Evolutionary conservation across 2,329 filamentous ascomycete species (phyloP), one percentile per base, ranked within the genome.

Genomic region (Monilinia laxa): DNA sequence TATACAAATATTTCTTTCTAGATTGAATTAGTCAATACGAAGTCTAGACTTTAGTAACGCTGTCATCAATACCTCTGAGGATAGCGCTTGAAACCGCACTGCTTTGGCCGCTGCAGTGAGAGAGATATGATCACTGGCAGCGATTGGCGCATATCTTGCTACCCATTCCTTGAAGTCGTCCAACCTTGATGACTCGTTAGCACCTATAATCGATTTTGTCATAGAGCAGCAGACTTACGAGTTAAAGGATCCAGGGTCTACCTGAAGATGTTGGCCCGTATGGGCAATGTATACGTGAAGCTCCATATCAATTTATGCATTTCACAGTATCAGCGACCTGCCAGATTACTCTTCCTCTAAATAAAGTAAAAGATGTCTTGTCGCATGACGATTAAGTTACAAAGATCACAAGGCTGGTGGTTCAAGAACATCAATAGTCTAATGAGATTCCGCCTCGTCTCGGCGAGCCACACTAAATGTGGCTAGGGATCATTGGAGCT

Each of bases 1-100:
- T 96, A 99, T 63, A 98, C 87, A 77, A 91, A 98, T 67, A 99
- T 88, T 77, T 98, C 93, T 71, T 87, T 91, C 90, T 96, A 72
- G 38, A 62, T 62, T 47, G 18, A 55, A 66, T 76, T 45, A 76
- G 72, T 53, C 62, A 63, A 40, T 38, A 42, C 45, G 42, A 23
- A 51, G 18, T 25, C 25, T 53, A 16, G 40, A 47, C 14, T 31
- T 28, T 53, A n/a, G 47, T 16, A 45, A 57, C 52, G 23, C 18
- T 28, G 11, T 25, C 25, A 42, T 78, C 81, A 53, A 23, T 80
- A 92, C 91, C 85, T 97, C 94, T 47, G 86, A 87, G 71, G 92
- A 86, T 58, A 97, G 84, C 47, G 87, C 90, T 75, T 94, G 90
- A 62, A 74, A 72, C n/a, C 70, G 69, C 20, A 75, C 70, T n/a